Base-by-base conservation (phyloP, 495 filamentous ascomycete genomes). In the Aspergillus bridgeri region DNA sequence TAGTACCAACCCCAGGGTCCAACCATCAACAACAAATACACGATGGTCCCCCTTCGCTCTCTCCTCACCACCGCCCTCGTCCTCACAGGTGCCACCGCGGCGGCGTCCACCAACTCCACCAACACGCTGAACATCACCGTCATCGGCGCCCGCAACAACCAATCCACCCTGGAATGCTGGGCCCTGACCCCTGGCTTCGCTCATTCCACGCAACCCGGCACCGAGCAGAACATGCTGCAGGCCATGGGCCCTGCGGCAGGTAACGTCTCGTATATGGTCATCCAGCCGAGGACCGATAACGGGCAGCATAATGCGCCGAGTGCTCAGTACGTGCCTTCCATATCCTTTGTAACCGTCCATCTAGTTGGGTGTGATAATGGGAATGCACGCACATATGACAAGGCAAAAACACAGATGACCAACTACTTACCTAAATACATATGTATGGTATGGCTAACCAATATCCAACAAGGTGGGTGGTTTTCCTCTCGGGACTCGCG, bases 81-180 rank as follows among this genome's bases (percentile, higher is more conserved):
- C 56, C 11, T 74, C 48, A 33, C 59, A n/a, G 19, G 56, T 25
- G 20, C 64, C 21, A 43, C 55, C 46, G 33, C 63, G n/a, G 22
- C 65, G 38, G 45, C 69, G n/a, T 20, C 66, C 25, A 43, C 46
- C 19, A n/a, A 48, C 13, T 54, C 51, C 48, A 54, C 61, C 19
- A 56, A 53, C 42, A 68, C 68, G 3, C 64, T 79, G 15, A 78
- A 79, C 59, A 57, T 79, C 43, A 79, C 78, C 42, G 69, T 75
- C 50, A 53, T 80, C 46, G 57, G 63, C 52, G 63, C 75, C 43
- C 53, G 64, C 63, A 59, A 73, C 50, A 69, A 71, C 60, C 61
- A 63, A 33, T 83, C 82, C 8, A 72, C 69, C 0, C 61, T 84
- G n/a, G 75, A 83, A 69, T 85, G 81, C 69, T 84, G 82, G 82